Evolutionary conservation across 257 asterid genomes (phyloP).

Genomic region (Ocimum tenuiflorum): DNA sequence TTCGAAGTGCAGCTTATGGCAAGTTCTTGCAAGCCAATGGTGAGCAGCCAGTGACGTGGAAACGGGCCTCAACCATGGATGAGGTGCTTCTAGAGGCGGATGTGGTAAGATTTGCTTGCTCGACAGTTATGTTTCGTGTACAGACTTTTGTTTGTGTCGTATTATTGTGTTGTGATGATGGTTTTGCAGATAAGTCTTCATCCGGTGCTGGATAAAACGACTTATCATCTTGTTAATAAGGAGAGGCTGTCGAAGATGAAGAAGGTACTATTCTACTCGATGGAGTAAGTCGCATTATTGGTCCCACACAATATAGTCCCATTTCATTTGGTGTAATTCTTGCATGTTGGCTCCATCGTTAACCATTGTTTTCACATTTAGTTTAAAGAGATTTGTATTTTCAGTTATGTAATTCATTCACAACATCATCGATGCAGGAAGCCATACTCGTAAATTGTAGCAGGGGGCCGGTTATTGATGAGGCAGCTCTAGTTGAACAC

Average conservation of each 20-base stretch:
- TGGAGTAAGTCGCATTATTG: too few relatives aligned
- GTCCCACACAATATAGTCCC: too few relatives aligned
- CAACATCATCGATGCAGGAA: conserved; percentile 63
- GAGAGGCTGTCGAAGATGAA: conserved; percentile 85
- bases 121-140: too few relatives aligned
- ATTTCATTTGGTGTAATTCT: too few relatives aligned
- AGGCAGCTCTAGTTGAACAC: conserved; percentile 93
- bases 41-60: conserved; percentile 88
- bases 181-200: conserved; percentile 81
- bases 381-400: too few relatives aligned
- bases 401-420: too few relatives aligned
- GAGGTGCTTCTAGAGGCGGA: conserved; percentile 91
- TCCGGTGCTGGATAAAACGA: conserved; percentile 86
- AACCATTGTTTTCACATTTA: too few relatives aligned
- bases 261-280: too few relatives aligned
- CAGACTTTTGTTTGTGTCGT: too few relatives aligned
- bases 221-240: conserved; percentile 87
- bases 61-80: conserved; percentile 79
- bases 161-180: neutral
- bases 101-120: conserved; percentile 56
- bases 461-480: conserved; percentile 92
- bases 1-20: conserved; percentile 64
- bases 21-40: conserved; percentile 85
- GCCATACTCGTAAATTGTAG: conserved; percentile 94
- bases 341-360: too few relatives aligned